Evolutionary conservation across 805 yeast species (phyloP).

Genomic region (Saccharomyces mikatae): DNA sequence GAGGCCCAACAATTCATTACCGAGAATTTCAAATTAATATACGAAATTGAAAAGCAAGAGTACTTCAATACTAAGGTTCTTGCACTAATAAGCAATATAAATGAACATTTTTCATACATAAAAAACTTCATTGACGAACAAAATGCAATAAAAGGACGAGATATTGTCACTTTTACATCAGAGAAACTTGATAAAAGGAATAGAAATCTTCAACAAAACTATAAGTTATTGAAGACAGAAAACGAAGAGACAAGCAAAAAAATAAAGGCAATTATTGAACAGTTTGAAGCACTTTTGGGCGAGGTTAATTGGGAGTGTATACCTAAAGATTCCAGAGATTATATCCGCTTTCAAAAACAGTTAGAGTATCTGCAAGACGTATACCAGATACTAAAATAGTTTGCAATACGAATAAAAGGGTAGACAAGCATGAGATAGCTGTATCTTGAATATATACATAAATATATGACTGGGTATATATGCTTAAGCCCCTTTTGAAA

Average conservation of each 20-base stretch:
- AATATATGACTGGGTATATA: neutral
- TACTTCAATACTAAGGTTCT: neutral
- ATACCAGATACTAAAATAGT: neutral
- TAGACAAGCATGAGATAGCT: neutral
- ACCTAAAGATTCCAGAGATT: slow-evolving; percentile 11
- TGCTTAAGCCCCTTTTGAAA: neutral
- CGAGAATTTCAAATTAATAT: slow-evolving; percentile 14
- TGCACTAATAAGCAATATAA: slow-evolving; percentile 20
- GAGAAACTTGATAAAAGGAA: slow-evolving; percentile 16
- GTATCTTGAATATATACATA: neutral
- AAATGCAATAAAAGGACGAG: slow-evolving; percentile 16
- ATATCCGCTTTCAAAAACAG: neutral
- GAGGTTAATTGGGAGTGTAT: slow-evolving; percentile 18
- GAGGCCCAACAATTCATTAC: slow-evolving; percentile 9
- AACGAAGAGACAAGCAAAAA: slow-evolving; percentile 10
- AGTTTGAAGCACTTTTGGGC: slow-evolving; percentile 9
- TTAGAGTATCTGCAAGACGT: neutral
- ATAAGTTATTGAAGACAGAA: slow-evolving; percentile 4
- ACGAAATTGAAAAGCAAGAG: slow-evolving; percentile 9
- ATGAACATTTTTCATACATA: slow-evolving; percentile 24
- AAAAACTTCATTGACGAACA: slow-evolving; percentile 25
- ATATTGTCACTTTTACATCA: slow-evolving; percentile 14
- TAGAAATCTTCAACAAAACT: slow-evolving; percentile 8
- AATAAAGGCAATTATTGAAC: slow-evolving; percentile 8
- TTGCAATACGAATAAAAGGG: neutral